These are phyloP conservation scores for Xerocomus spinulosus DNA, from an alignment of 768 basidiomycete genomes.

Conservation along the genomic window DNA sequence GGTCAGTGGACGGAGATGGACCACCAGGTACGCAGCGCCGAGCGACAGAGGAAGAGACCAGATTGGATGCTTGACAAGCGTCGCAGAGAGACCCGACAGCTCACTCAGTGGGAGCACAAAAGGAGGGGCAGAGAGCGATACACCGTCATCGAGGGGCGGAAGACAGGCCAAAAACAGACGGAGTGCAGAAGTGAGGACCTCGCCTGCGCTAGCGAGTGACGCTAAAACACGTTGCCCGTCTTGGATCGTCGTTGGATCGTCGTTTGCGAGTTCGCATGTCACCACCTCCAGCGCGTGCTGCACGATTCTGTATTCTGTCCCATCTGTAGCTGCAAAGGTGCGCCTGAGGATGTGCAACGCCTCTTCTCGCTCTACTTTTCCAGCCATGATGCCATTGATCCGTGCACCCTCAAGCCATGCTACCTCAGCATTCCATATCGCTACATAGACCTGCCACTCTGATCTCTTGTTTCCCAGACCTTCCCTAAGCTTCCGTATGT, in stretches of 20 bases:
- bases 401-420: conserved; percentile 76
- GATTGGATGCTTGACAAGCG: conserved; percentile 45
- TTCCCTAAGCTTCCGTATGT: conserved; percentile 41
- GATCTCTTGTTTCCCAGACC: conserved; percentile 29
- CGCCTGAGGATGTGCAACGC: conserved; percentile 32
- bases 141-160: conserved; percentile 37
- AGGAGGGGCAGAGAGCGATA: conserved; percentile 45
- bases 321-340: conserved; percentile 36
- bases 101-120: conserved; percentile 56
- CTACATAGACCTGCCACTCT: conserved; percentile 30
- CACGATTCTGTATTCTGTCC: conserved; percentile 36
- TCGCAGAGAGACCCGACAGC: conserved; percentile 50
- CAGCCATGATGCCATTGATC: conserved; percentile 65
- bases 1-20: conserved; percentile 46
- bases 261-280: conserved; percentile 22
- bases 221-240: conserved; percentile 15
- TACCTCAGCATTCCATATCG: conserved; percentile 39
- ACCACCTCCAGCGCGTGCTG: conserved; percentile 33
- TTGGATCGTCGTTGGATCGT: not conserved
- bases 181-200: conserved; percentile 43
- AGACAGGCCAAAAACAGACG: conserved; percentile 64
- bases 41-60: conserved; percentile 37
- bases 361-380: conserved; percentile 55
- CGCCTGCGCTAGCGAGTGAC: conserved; percentile 33
- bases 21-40: conserved; percentile 4